Evolutionary conservation across 441 rosid species (phyloP), one percentile per base, ranked within the genome.

Genomic region (Capsella rubella): DNA sequence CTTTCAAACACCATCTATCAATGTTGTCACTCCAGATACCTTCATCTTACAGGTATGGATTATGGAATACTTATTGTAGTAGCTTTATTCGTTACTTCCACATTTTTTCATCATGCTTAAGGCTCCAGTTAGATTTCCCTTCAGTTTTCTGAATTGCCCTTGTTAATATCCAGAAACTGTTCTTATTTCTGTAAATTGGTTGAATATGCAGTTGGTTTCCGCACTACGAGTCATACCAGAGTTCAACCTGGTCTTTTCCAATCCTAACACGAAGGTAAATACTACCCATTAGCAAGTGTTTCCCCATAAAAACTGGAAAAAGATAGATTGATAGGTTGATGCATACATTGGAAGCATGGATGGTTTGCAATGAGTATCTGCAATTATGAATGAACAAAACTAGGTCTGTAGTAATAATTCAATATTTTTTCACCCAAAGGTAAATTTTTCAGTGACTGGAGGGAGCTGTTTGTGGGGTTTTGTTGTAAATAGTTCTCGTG

Each of bases 391-490:
- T 63, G 61, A 64, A 50, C 27, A 71, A 6, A 37, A 56, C 57
- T 9, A 34, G 51, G 53, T 67, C 15, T 67, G 16, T 53, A 62
- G 31, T 54, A 27, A 57, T 61, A 14, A 47, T 50, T 68, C 39
- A 29, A 46, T 61, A 29, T 10, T 63, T 73, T 71, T 27, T 70
- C 64, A 76, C 21, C 67, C 66, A 53, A 85, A 93, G 99, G 91
- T 81, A 58, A 90, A 93, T 83, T 80, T 95, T 64, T 91, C 97
- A 74, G 87, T 95, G 73, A 80, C 77, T 79, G 99, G 99, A 70
- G 99, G 99, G 63, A 95, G 97, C 82, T 93, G 98, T 79, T 87
- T 84, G 80, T 84, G 89, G 87, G 90, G 93, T 84, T 84, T 89
- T 76, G 80, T 74, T 82, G 91, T 89, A 55, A 93, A 93, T 82